A percentile compares a stretch with the other conserved stretches of the same genome.
Conservation (phyloP, 2,329 filamentous ascomycete species). For the Aspergillus sp. region DNA sequence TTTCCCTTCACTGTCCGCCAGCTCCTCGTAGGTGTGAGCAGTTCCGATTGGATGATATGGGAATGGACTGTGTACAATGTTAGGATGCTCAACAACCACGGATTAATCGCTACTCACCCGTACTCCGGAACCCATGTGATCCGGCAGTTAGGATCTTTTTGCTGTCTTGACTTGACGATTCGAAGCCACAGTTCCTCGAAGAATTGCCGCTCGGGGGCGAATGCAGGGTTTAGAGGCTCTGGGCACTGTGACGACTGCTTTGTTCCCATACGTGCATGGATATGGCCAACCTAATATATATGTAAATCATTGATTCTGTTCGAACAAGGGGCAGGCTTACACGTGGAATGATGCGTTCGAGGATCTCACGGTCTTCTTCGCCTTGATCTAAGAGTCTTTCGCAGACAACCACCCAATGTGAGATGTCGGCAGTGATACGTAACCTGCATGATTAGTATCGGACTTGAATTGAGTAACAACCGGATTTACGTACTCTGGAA, state of each 20-base stretch:
- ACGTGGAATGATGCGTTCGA: constrained; percentile 31
- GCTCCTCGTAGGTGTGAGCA: constrained; percentile 16
- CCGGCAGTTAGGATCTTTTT: not conserved
- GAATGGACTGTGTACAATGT: constrained; percentile 19
- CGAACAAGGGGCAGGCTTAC: constrained; percentile 18
- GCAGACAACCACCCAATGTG: constrained; percentile 26
- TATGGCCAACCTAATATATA: constrained; percentile 33
- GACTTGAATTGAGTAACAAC: not conserved
- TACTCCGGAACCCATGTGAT: constrained; percentile 19
- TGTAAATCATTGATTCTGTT: not conserved
- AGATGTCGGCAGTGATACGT: constrained; percentile 28
- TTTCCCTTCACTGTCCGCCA: constrained; percentile 25
- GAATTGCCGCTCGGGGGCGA: constrained; percentile 32
- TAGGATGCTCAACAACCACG: not conserved
- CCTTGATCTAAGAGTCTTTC: constrained; percentile 25
- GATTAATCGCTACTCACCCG: constrained; percentile 4
- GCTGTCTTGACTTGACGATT: constrained; percentile 14
- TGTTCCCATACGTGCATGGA: constrained; percentile 40
- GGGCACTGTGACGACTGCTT: constrained; percentile 42
- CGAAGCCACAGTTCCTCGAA: constrained; percentile 33
- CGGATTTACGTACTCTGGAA: constrained; percentile 29
- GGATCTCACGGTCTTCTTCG: constrained; percentile 22
- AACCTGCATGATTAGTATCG: constrained; percentile 11
- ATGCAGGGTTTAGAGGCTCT: constrained; percentile 35
- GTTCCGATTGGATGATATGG: constrained; percentile 26